Conservation (phyloP, 345 rosid genomes). For the Angophora floribunda region DNA sequence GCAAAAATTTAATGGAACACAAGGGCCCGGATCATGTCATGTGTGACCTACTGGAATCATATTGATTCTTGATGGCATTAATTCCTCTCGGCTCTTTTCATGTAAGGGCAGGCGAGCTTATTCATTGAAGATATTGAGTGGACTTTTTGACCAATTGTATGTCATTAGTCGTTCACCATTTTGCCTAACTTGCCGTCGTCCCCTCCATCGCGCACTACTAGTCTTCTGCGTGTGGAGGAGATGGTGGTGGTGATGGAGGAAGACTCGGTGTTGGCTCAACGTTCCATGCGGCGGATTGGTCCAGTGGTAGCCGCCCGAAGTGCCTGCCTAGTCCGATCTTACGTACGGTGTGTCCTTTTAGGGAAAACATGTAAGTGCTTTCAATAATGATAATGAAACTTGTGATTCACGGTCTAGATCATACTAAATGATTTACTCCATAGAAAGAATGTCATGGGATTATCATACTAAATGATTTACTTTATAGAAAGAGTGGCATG, state of each 20-base stretch:
- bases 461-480: not conserved
- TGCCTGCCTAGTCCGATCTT: not conserved
- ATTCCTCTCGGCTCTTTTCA: not conserved
- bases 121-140: not conserved
- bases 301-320: not conserved
- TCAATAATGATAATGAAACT: not conserved
- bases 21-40: not conserved
- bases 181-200: not conserved
- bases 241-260: not conserved
- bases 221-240: not conserved
- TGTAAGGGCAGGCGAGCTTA: not conserved
- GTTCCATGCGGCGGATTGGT: not conserved
- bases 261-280: not conserved
- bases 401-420: not conserved
- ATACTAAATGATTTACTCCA: not conserved
- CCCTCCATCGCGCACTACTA: not conserved
- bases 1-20: not conserved
- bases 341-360: not conserved
- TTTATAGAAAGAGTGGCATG: accelerated
- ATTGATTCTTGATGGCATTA: not conserved
- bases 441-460: not conserved
- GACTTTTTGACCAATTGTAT: not conserved
- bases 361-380: not conserved
- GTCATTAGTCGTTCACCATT: not conserved
- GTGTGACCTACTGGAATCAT: not conserved